Evolutionary conservation across 768 basidiomycete species (phyloP), one percentile per base, ranked within the genome.

Genomic region (Kwoniella dejecticola): DNA sequence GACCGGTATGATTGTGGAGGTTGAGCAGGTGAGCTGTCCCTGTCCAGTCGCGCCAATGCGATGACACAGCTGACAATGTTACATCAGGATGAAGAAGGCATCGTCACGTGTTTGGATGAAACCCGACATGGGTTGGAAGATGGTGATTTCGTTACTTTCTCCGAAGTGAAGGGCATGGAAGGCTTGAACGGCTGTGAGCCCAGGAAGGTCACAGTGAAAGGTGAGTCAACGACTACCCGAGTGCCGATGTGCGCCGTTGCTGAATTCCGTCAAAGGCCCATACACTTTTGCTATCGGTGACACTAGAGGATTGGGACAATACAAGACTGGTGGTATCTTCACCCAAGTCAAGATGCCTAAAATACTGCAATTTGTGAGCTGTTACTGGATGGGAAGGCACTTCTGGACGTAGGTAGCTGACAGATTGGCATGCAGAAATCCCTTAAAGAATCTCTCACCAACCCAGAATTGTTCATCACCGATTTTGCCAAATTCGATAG

Each of bases 311-410:
- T 76, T 96, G 11, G 83, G 87, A 26, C 83, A 85, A 45, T 98
- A 98, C 80, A 85, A 87, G 68, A 76, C 85, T 27, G 96, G 95
- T 24, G 96, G 96, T 36, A 89, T 94, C 63, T 99, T 97, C 78
- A 92, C 90, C 6, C 96, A 99, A 79, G 93, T 98, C 66, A 99
- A 98, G 82, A 95, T 97, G 92, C 96, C 96, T 10, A 98, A 95
- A 81, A 84, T 92, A 50, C 81, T 97, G 49, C 86, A 92, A 77
- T 99, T 97, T 72, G 95, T 97, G 71, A 74, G 92, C 83, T 15
- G 17, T 11, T 6, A n/a, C n/a, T 38, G 21, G 0, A 10, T 19
- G 23, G 11, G 17, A 38, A 19, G 30, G 40, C 31, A 3, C 11
- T 48, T 0, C 15, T 3, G 33, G 44, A 11, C 23, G 1, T 11